These are phyloP conservation scores for Hymenoscyphus salicellus DNA, from an alignment of 2,329 filamentous ascomycete species.

Conservation along the genomic window DNA sequence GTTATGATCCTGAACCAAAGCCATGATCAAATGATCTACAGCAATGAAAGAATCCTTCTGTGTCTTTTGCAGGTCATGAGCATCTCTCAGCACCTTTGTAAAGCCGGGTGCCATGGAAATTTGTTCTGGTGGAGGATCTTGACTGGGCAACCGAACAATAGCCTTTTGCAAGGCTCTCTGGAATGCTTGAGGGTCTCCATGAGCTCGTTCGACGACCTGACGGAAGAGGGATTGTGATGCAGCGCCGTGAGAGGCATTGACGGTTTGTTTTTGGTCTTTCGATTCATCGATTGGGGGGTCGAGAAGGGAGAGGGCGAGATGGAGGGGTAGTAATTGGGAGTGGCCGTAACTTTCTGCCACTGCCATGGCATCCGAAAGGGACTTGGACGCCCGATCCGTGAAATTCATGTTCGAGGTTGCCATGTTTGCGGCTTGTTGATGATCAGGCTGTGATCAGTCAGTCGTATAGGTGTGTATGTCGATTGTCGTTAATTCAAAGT, in stretches of 20 bases:
- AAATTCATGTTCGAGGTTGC: slow-evolving; percentile 75
- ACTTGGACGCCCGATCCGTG: slow-evolving; percentile 87
- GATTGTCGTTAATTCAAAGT: background rate
- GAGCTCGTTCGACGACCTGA: slow-evolving; percentile 89
- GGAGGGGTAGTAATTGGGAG: slow-evolving; percentile 83
- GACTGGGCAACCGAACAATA: slow-evolving; percentile 85
- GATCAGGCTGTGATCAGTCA: slow-evolving; percentile 30
- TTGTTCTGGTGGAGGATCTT: slow-evolving; percentile 90
- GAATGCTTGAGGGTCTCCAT: slow-evolving; percentile 86
- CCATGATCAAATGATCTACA: slow-evolving; percentile 88
- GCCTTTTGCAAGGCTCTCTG: slow-evolving; percentile 88
- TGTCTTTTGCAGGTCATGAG: slow-evolving; percentile 89
- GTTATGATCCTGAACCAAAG: slow-evolving; percentile 72
- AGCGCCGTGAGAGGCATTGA: slow-evolving; percentile 62
- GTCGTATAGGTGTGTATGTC: slow-evolving; percentile 8
- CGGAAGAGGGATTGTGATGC: slow-evolving; percentile 76
- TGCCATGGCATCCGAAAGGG: slow-evolving; percentile 81
- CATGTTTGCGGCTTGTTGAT: slow-evolving; percentile 49
- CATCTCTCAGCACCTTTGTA: slow-evolving; percentile 75
- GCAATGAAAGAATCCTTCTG: slow-evolving; percentile 96
- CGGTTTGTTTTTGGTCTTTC: slow-evolving; percentile 70
- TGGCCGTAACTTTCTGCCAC: slow-evolving; percentile 88
- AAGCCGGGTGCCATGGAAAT: slow-evolving; percentile 80
- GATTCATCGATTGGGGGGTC: slow-evolving; percentile 72
- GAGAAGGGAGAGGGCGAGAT: slow-evolving; percentile 80